Evolutionary conservation across 139 green algal genomes (phyloP).

Genomic region (Pleodorina starrii): DNA sequence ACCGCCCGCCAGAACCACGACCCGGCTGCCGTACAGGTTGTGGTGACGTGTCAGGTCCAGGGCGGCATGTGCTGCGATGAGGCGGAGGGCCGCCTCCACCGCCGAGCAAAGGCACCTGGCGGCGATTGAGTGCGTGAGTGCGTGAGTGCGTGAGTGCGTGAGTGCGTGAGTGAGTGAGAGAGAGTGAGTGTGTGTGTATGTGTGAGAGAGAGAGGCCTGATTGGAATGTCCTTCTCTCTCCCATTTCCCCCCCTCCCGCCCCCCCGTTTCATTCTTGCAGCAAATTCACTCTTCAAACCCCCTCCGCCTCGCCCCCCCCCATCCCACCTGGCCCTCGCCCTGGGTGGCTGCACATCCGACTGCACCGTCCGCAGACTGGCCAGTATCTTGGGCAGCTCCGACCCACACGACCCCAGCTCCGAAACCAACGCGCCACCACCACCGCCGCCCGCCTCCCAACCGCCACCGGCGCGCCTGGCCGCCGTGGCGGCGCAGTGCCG

Average conservation of each 20-base stretch:
- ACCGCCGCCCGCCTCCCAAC: not conserved
- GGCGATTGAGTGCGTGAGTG: too few relatives aligned
- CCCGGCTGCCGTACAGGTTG: conserved; percentile 1
- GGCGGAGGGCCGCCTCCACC: conserved; percentile 9
- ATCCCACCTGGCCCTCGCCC: conserved; percentile 16
- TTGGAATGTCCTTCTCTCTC: not conserved
- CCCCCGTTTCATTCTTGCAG: too few relatives aligned
- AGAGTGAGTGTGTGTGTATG: too few relatives aligned
- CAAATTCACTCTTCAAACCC: too few relatives aligned
- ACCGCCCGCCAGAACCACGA: conserved; percentile 29
- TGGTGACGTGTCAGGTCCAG: conserved; percentile 7
- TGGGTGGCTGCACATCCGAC: not conserved
- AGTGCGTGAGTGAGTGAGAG: too few relatives aligned
- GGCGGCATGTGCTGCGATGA: conserved; percentile 12
- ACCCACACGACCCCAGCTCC: not conserved
- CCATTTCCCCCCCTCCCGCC: not conserved
- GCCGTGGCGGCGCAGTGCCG: not conserved
- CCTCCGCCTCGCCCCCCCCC: not conserved
- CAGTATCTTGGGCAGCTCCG: not conserved
- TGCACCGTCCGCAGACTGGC: conserved; percentile 22
- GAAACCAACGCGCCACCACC: not conserved
- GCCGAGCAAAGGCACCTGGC: conserved; percentile 26
- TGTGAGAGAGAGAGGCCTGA: too few relatives aligned
- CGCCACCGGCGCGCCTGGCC: not conserved
- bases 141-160: too few relatives aligned